Evolutionary conservation across 257 asterid species (phyloP), one percentile per base, ranked within the genome.

Genomic region (Solanum rostratum): DNA sequence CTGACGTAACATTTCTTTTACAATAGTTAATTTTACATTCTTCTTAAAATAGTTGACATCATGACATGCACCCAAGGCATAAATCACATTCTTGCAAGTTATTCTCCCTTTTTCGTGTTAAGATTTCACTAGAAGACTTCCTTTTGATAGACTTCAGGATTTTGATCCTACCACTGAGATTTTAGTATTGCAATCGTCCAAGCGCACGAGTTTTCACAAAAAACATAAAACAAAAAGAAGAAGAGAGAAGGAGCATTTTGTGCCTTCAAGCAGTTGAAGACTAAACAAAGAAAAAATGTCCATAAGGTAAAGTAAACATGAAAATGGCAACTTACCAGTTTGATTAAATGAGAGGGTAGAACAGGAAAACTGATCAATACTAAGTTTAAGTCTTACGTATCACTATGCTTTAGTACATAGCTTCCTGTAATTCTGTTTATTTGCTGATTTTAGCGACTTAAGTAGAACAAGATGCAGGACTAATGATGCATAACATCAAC

Each of bases 401-500:
- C 45, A 76, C 62, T 29, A 27, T 50, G 14, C 60, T 74, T 52
- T 74, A 76, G 82, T 27, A 16, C 27, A 2, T 71, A 43, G 33
- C 80, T 71, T 43, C 80, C 80, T 71, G 80, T 43, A 76, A 49
- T 50, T 27, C 63, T 1, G 24, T 49, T 76, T 49, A 16, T 16
- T 76, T 3, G 5, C 24, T 50, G 82, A 78, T 78, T 49, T 27
- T 78, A 9, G 27, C 5, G 10, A 78, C 22, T 76, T 49, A 16
- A 19, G 16, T 49, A 50, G 80, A 43, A 43, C 55, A 71, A 71
- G 83, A 55, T 60, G 39, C 55, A 55, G 15, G 24, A 33, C 63
- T 7, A 74, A 57, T 81, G 84, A 87, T 79, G 83, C 90, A 65
- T 68, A 71, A 82, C 74, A 85, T 70, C 87, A 91, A 91, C 91